Evolutionary conservation across 1,139 yeast genomes (phyloP).

Genomic region (Scheffersomyces segobiensis): DNA sequence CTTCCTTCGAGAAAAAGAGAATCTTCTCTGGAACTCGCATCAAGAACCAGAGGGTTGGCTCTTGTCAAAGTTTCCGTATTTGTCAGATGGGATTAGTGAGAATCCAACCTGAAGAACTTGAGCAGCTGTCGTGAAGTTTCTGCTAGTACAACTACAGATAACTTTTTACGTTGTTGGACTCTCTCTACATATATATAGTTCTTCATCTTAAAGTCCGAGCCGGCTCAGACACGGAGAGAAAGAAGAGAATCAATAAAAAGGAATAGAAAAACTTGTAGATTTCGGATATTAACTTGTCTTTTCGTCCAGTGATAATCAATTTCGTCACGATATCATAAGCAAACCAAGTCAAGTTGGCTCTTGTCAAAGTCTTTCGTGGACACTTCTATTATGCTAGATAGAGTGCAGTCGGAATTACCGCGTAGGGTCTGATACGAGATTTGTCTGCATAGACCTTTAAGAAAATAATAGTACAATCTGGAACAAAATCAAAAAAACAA

Average conservation of each 20-base stretch:
- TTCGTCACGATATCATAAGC: neutral
- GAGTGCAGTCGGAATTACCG: neutral
- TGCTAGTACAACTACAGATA: neutral
- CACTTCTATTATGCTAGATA: too few species aligned
- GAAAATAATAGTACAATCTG: neutral
- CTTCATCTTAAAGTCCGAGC: neutral
- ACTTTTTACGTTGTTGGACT: neutral
- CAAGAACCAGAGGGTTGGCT: slow-evolving; percentile 4
- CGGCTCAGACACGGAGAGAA: neutral
- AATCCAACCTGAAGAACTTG: slow-evolving; percentile 7
- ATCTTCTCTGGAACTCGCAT: neutral
- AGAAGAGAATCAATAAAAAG: too few species aligned
- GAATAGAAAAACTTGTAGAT: neutral
- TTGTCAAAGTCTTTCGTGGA: too few species aligned
- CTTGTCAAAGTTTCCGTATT: slow-evolving; percentile 29
- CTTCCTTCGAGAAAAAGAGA: slow-evolving; percentile 11
- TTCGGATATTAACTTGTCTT: neutral
- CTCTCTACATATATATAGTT: neutral
- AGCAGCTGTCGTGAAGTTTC: neutral
- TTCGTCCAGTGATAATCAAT: neutral
- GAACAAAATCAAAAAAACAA: slow-evolving; percentile 2
- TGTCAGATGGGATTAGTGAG: slow-evolving; percentile 38
- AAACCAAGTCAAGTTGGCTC: too few species aligned
- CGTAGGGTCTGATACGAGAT: neutral
- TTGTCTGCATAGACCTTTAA: neutral